Evolutionary conservation across 257 asterid genomes (phyloP).

Genomic region (Fraxinus quadrangulata): DNA sequence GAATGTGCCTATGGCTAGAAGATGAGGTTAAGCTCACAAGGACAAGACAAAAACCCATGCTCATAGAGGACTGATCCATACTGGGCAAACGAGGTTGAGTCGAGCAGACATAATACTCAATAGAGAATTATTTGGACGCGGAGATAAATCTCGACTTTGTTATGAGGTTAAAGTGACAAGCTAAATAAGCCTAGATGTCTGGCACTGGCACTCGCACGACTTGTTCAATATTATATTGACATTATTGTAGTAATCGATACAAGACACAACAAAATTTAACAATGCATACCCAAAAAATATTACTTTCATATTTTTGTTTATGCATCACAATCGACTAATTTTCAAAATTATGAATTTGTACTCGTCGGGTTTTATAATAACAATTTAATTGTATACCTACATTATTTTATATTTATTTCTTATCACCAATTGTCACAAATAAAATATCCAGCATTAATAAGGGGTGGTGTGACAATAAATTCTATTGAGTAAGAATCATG

Average conservation of each 20-base stretch:
- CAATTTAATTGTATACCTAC: neutral
- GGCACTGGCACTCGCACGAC: neutral
- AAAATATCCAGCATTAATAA: slow-evolving; percentile 26
- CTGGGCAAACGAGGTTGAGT: too few relatives aligned
- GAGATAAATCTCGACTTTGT: too few relatives aligned
- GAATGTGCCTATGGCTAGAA: neutral
- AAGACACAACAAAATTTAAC: neutral
- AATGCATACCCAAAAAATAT: neutral
- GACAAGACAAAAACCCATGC: neutral
- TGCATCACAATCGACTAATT: neutral
- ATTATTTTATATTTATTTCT: neutral
- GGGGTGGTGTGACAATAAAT: slow-evolving; percentile 26
- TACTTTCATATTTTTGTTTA: neutral
- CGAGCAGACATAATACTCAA: too few relatives aligned
- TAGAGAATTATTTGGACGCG: too few relatives aligned
- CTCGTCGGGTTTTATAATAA: neutral
- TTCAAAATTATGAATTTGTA: neutral
- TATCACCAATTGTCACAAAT: slow-evolving; percentile 11
- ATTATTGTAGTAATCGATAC: neutral
- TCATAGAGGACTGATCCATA: too few relatives aligned
- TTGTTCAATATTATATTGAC: neutral
- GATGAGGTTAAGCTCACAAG: neutral
- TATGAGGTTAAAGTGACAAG: too few relatives aligned
- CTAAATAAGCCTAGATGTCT: too few relatives aligned
- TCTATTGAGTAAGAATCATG: slow-evolving; percentile 27